Evolutionary conservation across 768 basidiomycete genomes (phyloP), one percentile per base, ranked within the genome.

Genomic region (Trametes cinnabarina): DNA sequence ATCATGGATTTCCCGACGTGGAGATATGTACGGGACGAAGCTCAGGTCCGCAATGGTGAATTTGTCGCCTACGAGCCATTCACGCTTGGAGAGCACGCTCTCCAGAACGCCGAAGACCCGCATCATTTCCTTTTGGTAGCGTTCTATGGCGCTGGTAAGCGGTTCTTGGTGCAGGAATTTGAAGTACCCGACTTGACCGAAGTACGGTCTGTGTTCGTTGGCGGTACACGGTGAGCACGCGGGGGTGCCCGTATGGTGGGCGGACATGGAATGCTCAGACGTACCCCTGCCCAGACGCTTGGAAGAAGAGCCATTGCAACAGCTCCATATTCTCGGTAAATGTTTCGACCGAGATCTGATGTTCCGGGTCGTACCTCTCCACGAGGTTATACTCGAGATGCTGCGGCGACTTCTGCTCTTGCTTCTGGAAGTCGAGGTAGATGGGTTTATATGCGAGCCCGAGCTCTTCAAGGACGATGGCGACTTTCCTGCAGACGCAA

Each of bases 361-460:
- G 55, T 19, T 76, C 73, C 10, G 50, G 62, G 62, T 80, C 79
- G 62, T 77, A 78, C 51, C 70, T 66, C 59, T 75, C 72, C 23
- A 68, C 65, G 34, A 79, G 65, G 58, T 70, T 69, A 50, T 58
- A 50, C 65, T 65, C 61, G 10, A 48, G 30, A 53, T 60, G 53
- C 47, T 57, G 55, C 4, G 78, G 66, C 0, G 66, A 4, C 66
- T 83, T 86, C 28, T 84, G 80, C 62, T 79, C 75, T 10, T 60
- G 62, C 46, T 76, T 76, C 42, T 41, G 2, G 61, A 70, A 66
- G 56, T 68, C 65, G 55, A 69, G 62, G 60, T 64, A 64, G 40
- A 66, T 42, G 28, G 62, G 39, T 57, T 68, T 65, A 60, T 70
- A 70, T 12, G 56, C 62, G n/a, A 70, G 55, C 15, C 68, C 69